These are phyloP conservation scores for Linnemannia schmuckeri DNA, from an alignment of 192 early-diverging fungal species.

Conservation along the genomic window DNA sequence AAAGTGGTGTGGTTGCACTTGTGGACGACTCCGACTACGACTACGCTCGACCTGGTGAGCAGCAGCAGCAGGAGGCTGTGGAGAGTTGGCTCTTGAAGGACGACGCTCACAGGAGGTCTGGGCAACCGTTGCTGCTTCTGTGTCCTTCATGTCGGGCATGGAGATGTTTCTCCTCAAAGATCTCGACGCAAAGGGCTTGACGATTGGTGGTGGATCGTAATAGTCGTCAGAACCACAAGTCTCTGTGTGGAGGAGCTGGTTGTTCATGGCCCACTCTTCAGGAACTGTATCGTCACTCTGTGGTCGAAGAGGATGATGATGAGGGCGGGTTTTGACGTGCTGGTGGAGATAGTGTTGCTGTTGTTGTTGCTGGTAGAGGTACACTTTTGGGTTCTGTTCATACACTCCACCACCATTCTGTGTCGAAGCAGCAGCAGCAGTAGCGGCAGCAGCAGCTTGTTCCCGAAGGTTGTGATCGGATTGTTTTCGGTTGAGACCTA, in stretches of 20 bases:
- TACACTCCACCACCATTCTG: constrained; percentile 6
- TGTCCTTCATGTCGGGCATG: constrained; percentile 16
- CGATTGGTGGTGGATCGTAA: neutral
- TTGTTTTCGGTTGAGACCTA: constrained; percentile 16
- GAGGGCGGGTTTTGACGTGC: neutral
- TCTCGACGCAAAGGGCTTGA: neutral
- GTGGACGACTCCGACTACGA: constrained; percentile 24
- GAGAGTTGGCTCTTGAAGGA: constrained; percentile 8
- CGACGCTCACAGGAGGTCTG: neutral
- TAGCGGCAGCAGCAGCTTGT: neutral
- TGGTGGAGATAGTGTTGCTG: neutral
- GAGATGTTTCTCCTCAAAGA: constrained; percentile 8
- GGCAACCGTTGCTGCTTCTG: neutral
- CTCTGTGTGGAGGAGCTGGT: constrained; percentile 12
- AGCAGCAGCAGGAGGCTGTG: neutral
- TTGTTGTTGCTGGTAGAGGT: constrained; percentile 37
- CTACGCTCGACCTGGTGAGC: constrained; percentile 8
- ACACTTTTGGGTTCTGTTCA: constrained; percentile 46
- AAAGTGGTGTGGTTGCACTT: constrained; percentile 26
- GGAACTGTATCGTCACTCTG: neutral
- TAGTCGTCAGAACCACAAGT: neutral
- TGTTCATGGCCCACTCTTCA: constrained; percentile 26
- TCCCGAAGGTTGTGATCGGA: constrained; percentile 27
- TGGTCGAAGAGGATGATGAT: constrained; percentile 7
- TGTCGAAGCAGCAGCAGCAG: neutral